phyloP scores from a whole-genome alignment of 116 monocot genomes.

The Phalaenopsis hybrid region DNA sequence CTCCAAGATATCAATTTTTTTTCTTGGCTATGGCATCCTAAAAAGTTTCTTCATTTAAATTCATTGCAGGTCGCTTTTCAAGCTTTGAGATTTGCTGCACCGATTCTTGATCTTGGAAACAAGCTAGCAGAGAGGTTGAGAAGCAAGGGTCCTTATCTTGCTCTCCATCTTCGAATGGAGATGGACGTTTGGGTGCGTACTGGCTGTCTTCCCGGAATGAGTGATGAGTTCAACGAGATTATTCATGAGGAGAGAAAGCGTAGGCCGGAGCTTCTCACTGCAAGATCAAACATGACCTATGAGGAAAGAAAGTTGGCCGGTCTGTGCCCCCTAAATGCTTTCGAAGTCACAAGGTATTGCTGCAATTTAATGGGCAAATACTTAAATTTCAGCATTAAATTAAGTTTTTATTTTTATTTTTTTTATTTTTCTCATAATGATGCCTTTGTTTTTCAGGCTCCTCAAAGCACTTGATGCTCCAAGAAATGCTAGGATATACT shows the following conservation, averaged over 20 bases:
- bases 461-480: conserved; percentile 82
- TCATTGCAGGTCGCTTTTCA: conserved; percentile 74
- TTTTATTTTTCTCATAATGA: not conserved
- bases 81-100: conserved; percentile 68
- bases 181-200: conserved; percentile 97
- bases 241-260: conserved; percentile 54
- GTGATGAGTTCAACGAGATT: conserved; percentile 42
- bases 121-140: conserved; percentile 62
- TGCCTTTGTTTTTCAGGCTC: conserved; percentile 27
- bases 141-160: conserved; percentile 77
- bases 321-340: conserved; percentile 68
- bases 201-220: conserved; percentile 78
- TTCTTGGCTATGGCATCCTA: not conserved
- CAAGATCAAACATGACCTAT: conserved; percentile 65
- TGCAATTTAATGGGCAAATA: not conserved
- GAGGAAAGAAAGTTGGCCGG: conserved; percentile 79
- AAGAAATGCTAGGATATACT: conserved; percentile 59
- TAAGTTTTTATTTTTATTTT: no score
- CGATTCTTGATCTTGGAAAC: conserved; percentile 54
- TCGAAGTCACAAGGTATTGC: conserved; percentile 66
- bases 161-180: conserved; percentile 81
- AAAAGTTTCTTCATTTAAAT: not conserved
- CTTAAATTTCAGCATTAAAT: not conserved
- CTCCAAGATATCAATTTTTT: not conserved
- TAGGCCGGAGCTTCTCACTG: conserved; percentile 76